Evolutionary conservation across 2,329 filamentous ascomycete species (phyloP).

Genomic region (Diaporthe citrichinensis): DNA sequence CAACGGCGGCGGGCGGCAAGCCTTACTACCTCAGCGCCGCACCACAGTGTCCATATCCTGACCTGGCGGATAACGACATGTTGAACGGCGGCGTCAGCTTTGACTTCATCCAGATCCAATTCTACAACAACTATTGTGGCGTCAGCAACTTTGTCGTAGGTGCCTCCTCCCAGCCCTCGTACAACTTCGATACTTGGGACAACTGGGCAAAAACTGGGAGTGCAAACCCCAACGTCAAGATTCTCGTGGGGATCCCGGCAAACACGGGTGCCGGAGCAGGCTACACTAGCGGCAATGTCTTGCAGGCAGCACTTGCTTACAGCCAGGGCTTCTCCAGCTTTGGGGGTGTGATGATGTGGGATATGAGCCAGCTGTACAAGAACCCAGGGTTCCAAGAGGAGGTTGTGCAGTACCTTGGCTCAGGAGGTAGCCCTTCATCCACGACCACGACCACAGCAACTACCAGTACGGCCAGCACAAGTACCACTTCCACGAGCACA

Average conservation of each 20-base stretch:
- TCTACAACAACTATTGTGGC: slow-evolving; percentile 79
- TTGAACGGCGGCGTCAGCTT: slow-evolving; percentile 68
- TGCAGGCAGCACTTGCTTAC: slow-evolving; percentile 67
- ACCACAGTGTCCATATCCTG: slow-evolving; percentile 78
- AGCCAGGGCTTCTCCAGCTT: slow-evolving; percentile 70
- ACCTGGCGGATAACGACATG: slow-evolving; percentile 70
- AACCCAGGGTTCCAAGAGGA: slow-evolving; percentile 69
- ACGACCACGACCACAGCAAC: slow-evolving; percentile 38
- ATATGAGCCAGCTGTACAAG: slow-evolving; percentile 72
- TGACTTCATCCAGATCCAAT: slow-evolving; percentile 75
- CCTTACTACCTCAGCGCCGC: slow-evolving; percentile 74
- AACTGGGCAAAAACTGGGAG: slow-evolving; percentile 72
- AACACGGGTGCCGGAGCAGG: slow-evolving; percentile 68
- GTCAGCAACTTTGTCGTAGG: slow-evolving; percentile 64
- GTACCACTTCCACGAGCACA: slow-evolving; percentile 34
- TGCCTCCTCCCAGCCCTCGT: slow-evolving; percentile 62
- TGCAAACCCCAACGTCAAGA: slow-evolving; percentile 71
- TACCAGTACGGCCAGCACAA: slow-evolving; percentile 32
- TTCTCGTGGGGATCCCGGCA: slow-evolving; percentile 74
- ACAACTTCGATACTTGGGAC: slow-evolving; percentile 76
- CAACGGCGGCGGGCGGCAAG: slow-evolving; percentile 61
- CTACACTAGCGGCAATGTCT: slow-evolving; percentile 63
- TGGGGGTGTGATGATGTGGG: slow-evolving; percentile 80
- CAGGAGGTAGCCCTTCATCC: slow-evolving; percentile 1
- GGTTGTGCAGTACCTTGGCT: slow-evolving; percentile 55